Evolutionary conservation across 2,329 filamentous ascomycete species (phyloP).

Genomic region (Fusarium sulawesiense): DNA sequence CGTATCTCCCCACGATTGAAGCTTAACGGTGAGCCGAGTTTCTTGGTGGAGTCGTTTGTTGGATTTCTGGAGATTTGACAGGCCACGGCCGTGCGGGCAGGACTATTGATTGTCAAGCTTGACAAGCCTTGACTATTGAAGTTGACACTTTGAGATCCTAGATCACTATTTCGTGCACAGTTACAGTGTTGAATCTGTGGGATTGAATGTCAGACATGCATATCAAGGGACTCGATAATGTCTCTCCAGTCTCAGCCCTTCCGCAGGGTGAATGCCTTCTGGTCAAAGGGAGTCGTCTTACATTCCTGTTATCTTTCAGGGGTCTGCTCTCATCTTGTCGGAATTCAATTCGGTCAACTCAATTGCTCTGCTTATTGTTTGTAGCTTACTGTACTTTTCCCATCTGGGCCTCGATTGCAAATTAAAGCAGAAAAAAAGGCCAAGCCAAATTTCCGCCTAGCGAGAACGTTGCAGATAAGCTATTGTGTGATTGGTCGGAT

Average conservation of each 20-base stretch:
- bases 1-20: neutral
- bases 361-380: neutral
- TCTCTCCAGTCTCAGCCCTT: conserved; percentile 15
- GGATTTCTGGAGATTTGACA: conserved; percentile 21
- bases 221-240: neutral
- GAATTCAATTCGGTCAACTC: neutral
- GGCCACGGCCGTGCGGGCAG: neutral
- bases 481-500: conserved; percentile 16
- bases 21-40: neutral
- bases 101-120: neutral
- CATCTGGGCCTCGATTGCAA: neutral
- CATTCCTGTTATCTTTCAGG: neutral
- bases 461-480: conserved; percentile 21
- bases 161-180: no score
- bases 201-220: neutral
- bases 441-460: conserved; percentile 36
- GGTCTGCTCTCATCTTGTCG: neutral
- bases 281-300: conserved; percentile 1
- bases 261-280: conserved; percentile 13
- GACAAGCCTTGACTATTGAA: neutral
- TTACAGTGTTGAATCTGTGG: no score
- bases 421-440: conserved; percentile 6
- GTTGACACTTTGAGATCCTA: neutral
- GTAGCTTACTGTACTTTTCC: neutral
- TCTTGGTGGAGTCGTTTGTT: conserved; percentile 2